Base-by-base conservation (phyloP, 2,329 filamentous ascomycete species). In the Capronia coronata region DNA sequence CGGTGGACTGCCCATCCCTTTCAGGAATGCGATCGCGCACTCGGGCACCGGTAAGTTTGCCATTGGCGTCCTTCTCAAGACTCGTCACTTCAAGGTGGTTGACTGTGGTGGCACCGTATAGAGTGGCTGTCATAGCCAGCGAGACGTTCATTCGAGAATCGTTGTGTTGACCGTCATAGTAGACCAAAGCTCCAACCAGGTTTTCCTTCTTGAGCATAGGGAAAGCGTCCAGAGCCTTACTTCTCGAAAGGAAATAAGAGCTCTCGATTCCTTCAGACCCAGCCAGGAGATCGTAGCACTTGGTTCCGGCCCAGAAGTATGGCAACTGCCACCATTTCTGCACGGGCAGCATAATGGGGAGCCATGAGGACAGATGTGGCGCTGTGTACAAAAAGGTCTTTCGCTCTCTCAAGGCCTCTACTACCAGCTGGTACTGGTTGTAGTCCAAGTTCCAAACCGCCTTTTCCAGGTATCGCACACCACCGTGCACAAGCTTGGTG, bases 71-170 rank as follows among this genome's bases (percentile, higher is more conserved):
- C 68, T 91, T 94, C 56, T 84, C 77, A 25, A 94, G 74, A 38
- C 77, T 72, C 4, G 83, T 90, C 45, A 94, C 86, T 66, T 93
- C 86, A 61, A 88, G 72, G 68, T 94, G 86, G 68, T 91, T 94
- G 52, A 88, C 79, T 30, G 93, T 79, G 3, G 86, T 94, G 46
- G 82, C 80, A 23, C 87, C 87, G 65, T 93, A 94, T 34, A 94
- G 72, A n/a, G 87, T 86, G 46, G 87, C 87, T 16, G 88, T 94
- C 82, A 91, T 87, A 21, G 86, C 87, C 51, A 94, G 74, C 3
- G 87, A 90, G 25, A 93, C 84, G 64, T 94, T 94, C 87, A 94
- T 94, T 43, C 88, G 80, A 14, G 87, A 93, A 67, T 94, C 88
- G 64, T 94, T 94, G 70, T 94, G 88, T 29, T 86, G 86, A 60